A percentile compares a stretch with the other conserved stretches of the same genome.
Evolutionary conservation across 2,329 filamentous ascomycete genomes (phyloP).

Genomic region (Fonsecaea pugnacius): DNA sequence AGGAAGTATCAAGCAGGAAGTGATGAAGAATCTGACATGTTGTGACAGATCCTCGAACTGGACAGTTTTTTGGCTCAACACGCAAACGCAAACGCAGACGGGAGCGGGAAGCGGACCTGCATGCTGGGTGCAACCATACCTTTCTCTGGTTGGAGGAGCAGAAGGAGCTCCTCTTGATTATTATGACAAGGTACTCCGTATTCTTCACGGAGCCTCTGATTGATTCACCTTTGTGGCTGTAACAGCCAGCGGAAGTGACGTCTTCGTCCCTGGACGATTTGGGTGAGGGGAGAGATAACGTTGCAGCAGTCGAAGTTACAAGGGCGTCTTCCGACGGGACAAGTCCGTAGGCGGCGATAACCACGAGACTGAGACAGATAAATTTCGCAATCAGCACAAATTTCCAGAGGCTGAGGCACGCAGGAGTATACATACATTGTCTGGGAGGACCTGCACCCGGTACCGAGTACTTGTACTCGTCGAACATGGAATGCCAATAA

Average conservation of each 20-base stretch:
- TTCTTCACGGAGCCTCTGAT: neutral
- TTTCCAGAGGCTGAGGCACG: neutral
- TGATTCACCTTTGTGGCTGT: neutral
- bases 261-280: neutral
- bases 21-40: conserved; percentile 10
- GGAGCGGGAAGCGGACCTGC: conserved; percentile 5
- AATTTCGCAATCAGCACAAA: neutral
- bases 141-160: neutral
- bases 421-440: neutral
- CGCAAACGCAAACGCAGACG: neutral
- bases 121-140: neutral
- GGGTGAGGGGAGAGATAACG: conserved; percentile 17
- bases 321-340: conserved; percentile 1
- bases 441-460: neutral
- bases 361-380: neutral
- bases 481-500: neutral
- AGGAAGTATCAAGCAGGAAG: neutral
- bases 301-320: conserved; percentile 12
- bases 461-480: neutral
- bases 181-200: neutral
- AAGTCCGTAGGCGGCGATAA: neutral
- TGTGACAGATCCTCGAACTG: neutral
- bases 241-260: conserved; percentile 4
- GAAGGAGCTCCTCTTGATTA: conserved; percentile 3
- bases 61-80: conserved; percentile 4